Evolutionary conservation across 306 rosid species (phyloP).

Genomic region (Sophora flavescens): DNA sequence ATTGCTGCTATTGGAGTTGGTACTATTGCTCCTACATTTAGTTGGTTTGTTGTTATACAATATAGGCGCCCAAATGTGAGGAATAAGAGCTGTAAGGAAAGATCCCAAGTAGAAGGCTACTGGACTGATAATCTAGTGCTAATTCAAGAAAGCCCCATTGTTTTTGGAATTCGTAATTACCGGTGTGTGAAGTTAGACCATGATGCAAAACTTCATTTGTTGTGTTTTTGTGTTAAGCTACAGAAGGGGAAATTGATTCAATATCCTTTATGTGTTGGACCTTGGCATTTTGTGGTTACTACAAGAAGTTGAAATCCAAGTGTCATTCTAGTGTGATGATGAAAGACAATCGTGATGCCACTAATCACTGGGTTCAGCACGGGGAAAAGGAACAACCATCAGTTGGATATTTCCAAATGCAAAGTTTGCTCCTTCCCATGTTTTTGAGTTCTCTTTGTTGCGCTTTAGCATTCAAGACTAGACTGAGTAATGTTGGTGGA

Average conservation of each 20-base stretch:
- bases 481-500: constrained; percentile 55
- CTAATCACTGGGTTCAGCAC: constrained; percentile 66
- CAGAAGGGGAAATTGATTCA: constrained; percentile 77
- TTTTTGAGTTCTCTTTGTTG: constrained; percentile 59
- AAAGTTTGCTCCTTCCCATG: constrained; percentile 56
- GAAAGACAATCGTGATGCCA: constrained; percentile 67
- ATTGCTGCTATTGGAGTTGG: constrained; percentile 71
- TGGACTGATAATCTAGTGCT: constrained; percentile 65
- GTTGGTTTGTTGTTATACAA: constrained; percentile 75
- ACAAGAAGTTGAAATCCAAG: constrained; percentile 47
- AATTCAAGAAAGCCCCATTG: constrained; percentile 63
- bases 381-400: constrained; percentile 68
- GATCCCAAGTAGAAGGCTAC: constrained; percentile 65
- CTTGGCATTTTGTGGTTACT: constrained; percentile 47
- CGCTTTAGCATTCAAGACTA: constrained; percentile 58
- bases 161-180: constrained; percentile 51
- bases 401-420: constrained; percentile 58
- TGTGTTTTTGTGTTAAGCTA: constrained; percentile 62
- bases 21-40: constrained; percentile 78
- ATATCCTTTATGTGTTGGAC: constrained; percentile 50
- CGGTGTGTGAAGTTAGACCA: constrained; percentile 63
- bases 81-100: constrained; percentile 35
- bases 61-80: constrained; percentile 63
- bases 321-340: constrained; percentile 65
- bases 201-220: constrained; percentile 48